These are phyloP conservation scores for Spongospora subterranea DNA, from an alignment of 208 protist genomes.

Conservation along the genomic window DNA sequence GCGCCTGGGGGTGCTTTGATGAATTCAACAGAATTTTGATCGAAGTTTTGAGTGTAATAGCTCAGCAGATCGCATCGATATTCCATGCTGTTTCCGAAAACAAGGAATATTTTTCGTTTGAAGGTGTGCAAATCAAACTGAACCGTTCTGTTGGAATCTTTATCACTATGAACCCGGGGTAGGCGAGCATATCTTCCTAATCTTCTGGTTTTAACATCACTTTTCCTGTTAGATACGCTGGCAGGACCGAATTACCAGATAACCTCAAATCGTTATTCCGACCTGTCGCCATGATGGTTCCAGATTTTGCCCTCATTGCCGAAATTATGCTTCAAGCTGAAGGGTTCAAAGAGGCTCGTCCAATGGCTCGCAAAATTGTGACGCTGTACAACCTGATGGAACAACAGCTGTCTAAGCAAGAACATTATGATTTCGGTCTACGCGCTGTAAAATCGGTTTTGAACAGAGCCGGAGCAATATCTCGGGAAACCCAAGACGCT, in stretches of 20 bases:
- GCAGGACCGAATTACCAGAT: conserved; percentile 95
- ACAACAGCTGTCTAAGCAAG: conserved; percentile 96
- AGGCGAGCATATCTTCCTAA: neutral
- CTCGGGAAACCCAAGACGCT: conserved; percentile 69
- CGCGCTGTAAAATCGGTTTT: conserved; percentile 96
- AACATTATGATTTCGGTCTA: conserved; percentile 97
- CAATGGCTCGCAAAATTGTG: conserved; percentile 91
- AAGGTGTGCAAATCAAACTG: conserved; percentile 89
- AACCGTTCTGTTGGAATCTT: conserved; percentile 94
- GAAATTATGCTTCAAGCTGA: conserved; percentile 96
- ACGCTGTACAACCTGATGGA: conserved; percentile 94
- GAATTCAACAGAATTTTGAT: conserved; percentile 93
- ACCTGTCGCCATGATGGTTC: conserved; percentile 98
- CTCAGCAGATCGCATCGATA: conserved; percentile 95
- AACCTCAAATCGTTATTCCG: conserved; percentile 93
- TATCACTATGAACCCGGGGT: conserved; percentile 97
- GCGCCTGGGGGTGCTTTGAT: conserved; percentile 96
- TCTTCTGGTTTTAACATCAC: neutral
- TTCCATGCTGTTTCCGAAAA: conserved; percentile 64
- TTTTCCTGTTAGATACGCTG: conserved; percentile 87
- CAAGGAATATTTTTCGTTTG: conserved; percentile 84
- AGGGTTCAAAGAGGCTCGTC: conserved; percentile 91
- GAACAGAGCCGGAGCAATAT: conserved; percentile 89
- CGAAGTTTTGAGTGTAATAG: conserved; percentile 96
- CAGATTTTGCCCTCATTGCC: conserved; percentile 94